phyloP scores from a whole-genome alignment of 2,329 filamentous ascomycete species.

The Sclerotinia subarctica region DNA sequence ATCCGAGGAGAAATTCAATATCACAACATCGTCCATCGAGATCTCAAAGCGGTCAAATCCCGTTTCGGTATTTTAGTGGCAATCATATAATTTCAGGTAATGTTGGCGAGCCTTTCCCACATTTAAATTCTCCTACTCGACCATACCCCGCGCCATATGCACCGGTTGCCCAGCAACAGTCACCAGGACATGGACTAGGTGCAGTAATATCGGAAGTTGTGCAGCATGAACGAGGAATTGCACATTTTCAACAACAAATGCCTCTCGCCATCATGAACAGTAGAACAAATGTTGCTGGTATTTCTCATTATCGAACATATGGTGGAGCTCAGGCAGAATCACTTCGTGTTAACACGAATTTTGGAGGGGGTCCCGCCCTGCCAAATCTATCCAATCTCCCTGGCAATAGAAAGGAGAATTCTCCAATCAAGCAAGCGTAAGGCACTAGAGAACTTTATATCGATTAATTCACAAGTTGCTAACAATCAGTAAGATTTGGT shows the following conservation, averaged over 20 bases:
- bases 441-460: neutral
- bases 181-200: neutral
- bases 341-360: neutral
- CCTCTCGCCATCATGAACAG: neutral
- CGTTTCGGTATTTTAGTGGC: neutral
- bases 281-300: neutral
- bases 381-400: neutral
- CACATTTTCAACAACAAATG: conserved; percentile 14
- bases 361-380: neutral
- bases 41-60: conserved; percentile 7
- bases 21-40: conserved; percentile 18
- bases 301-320: neutral
- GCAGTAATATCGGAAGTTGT: conserved; percentile 14
- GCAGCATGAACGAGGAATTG: conserved; percentile 17
- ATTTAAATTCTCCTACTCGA: neutral
- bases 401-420: conserved; percentile 19
- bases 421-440: conserved; percentile 9
- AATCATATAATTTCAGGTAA: neutral
- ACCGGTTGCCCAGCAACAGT: neutral
- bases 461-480: neutral
- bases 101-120: neutral
- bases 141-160: neutral
- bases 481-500: neutral
- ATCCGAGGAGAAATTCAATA: conserved; percentile 4
- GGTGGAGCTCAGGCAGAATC: neutral